These are phyloP conservation scores for Talaromyces sp. DNA, from an alignment of 2,329 filamentous ascomycete genomes.

Conservation along the genomic window DNA sequence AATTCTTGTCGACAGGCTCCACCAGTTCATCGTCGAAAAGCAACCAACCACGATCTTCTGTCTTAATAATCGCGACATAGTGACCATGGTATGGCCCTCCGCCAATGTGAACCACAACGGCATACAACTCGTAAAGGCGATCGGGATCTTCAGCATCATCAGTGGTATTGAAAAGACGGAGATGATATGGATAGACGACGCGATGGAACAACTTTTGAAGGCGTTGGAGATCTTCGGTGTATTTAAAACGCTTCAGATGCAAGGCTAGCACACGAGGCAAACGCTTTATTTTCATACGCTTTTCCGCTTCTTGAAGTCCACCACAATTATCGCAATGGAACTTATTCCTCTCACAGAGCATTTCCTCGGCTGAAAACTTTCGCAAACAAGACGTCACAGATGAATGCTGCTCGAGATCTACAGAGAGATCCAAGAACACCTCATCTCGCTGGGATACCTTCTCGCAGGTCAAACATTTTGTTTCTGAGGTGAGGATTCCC, in stretches of 20 bases:
- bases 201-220: slow-evolving; percentile 96
- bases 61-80: slow-evolving; percentile 98
- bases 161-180: slow-evolving; percentile 96
- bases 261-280: slow-evolving; percentile 88
- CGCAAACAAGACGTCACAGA: slow-evolving; percentile 93
- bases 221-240: slow-evolving; percentile 90
- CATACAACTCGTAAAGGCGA: slow-evolving; percentile 92
- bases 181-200: slow-evolving; percentile 94
- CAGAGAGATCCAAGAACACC: slow-evolving; percentile 92
- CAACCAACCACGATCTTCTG: slow-evolving; percentile 91
- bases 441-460: slow-evolving; percentile 94
- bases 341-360: slow-evolving; percentile 97
- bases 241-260: slow-evolving; percentile 97
- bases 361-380: slow-evolving; percentile 97
- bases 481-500: slow-evolving; percentile 91
- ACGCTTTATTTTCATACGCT: slow-evolving; percentile 98
- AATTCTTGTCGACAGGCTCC: slow-evolving; percentile 94
- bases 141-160: slow-evolving; percentile 94
- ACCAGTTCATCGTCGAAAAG: slow-evolving; percentile 99
- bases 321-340: slow-evolving; percentile 98
- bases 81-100: slow-evolving; percentile 96
- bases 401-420: slow-evolving; percentile 91
- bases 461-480: slow-evolving; percentile 93
- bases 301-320: slow-evolving; percentile 94
- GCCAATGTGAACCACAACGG: slow-evolving; percentile 95